Base-by-base conservation (phyloP, 805 yeast genomes). In the Isabelozyma pseudorhagii region DNA sequence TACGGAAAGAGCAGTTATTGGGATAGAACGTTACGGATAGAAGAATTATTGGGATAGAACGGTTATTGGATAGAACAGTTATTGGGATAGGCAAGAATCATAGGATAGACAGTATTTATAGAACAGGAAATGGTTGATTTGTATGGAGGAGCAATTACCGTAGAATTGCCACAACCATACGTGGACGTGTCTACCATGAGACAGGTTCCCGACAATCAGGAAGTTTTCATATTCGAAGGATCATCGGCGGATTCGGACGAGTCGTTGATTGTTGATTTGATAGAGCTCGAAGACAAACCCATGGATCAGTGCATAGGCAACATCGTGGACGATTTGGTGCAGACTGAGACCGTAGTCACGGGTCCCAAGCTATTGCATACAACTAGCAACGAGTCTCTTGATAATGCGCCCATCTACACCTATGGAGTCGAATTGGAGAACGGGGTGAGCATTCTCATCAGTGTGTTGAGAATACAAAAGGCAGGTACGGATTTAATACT, bases 121-220 rank as follows among this genome's bases (percentile, higher is more conserved):
- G 10, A 29, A 29, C 34, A 10, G 17, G 14, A 18, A 8, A 44
- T 49, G 50, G 29, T 18, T 7, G 41, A 50, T 28, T 53, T 91
- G 5, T 92, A 85, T 62, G 98, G 98, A 0, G 98, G 97, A 1
- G 94, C 96, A 0, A 77, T 91, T 15, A 60, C 75, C 3, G 75
- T 83, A 0, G 66, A 65, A 3, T 50, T 91, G 5, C 96, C 97
- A 0, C 50, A 56, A 1, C 80, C 79, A 0, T 74, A 85, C 45
- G 61, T 85, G 1, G 97, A 94, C 65, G 97, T 91, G 0, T 86
- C 96, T 1, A 65, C 73, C 38, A 63, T 92, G 45, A 73, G 99
- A 49, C 89, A 89, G 52, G 81, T 94, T 3, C 98, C 99, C 0
- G 97, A 94, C 60, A 84, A 91, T 1, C 98, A 94, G 63, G 99